phyloP scores from a whole-genome alignment of 352 stramenopile genomes.

The Phytophthora litchii region DNA sequence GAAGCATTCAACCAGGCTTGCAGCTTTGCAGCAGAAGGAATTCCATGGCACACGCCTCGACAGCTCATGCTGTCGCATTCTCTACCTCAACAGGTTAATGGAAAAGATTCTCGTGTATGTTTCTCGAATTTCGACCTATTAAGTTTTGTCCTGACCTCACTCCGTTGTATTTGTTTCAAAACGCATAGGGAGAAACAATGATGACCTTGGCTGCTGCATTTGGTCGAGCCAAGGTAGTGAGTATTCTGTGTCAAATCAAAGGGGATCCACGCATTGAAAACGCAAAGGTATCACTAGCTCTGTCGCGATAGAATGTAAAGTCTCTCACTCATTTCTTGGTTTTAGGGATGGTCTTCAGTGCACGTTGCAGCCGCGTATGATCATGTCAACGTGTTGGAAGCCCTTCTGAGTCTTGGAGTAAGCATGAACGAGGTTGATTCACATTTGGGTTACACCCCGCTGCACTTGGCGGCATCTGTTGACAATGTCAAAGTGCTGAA shows the following conservation, averaged over 20 bases:
- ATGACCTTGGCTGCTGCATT: constrained; percentile 62
- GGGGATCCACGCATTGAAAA: constrained; percentile 62
- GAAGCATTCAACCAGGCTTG: constrained; percentile 59
- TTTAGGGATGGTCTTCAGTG: constrained; percentile 60
- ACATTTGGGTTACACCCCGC: constrained; percentile 59
- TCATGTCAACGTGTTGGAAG: constrained; percentile 50
- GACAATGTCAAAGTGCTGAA: constrained; percentile 63
- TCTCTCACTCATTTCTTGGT: neutral
- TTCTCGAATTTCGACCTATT: neutral
- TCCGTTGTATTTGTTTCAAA: neutral
- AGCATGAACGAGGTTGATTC: constrained; percentile 50
- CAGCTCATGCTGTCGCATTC: constrained; percentile 69
- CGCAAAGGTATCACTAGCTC: constrained; percentile 45
- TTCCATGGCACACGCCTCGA: constrained; percentile 45
- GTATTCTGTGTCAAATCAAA: constrained; percentile 72
- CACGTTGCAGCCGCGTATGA: constrained; percentile 66
- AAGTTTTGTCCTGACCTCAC: too few species aligned
- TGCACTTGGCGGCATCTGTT: constrained; percentile 60
- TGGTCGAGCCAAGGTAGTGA: constrained; percentile 53
- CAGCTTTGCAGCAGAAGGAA: constrained; percentile 30
- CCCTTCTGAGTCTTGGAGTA: constrained; percentile 49
- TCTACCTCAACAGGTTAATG: constrained; percentile 69
- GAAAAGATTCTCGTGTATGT: constrained; percentile 54
- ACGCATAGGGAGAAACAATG: constrained; percentile 71
- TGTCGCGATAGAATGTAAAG: neutral